Base-by-base conservation (phyloP, 768 basidiomycete species). In the Panus rudis region DNA sequence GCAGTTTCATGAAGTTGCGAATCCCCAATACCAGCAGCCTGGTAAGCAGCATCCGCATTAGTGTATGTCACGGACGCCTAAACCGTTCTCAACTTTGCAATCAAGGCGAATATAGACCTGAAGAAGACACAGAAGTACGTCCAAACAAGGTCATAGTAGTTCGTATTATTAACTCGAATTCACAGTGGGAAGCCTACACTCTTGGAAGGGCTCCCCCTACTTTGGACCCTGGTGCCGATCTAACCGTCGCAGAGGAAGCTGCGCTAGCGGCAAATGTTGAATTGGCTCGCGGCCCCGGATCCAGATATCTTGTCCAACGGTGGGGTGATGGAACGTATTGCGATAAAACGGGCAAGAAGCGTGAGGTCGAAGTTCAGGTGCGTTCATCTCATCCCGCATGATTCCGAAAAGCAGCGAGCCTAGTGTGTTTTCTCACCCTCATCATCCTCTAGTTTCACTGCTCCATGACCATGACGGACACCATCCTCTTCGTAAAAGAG, bases 291-390 rank as follows among this genome's bases (percentile, higher is more conserved):
- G 81, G 71, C n/a, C 71, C 88, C 27, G 87, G 87, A 43, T 86
- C 87, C 11, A 80, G 85, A 38, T 99, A 98, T 67, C 83, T 99
- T 39, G 84, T 91, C 10, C 92, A 96, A 58, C 76, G 83, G 51
- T 92, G 90, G 90, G 76, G 79, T 39, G 88, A 90, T 54, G 96
- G 96, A 16, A 94, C 90, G 4, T 63, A 78, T 39, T 99, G 96
- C 63, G 94, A 97, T 67, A 92, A 89, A 71, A 93, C 90, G 3
- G 84, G 85, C 12, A 76, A 75, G 63, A 74, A 74, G 43, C 82
- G 96, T 48, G 89, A 91, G 68, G 84, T 93, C 32, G 93, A 99
- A 72, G 83, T 99, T 24, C 96, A 99, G 80, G 92, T 86, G 50
- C 52, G 76, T 63, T 26, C 48, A 6, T 4, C 17, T 41, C 27